phyloP scores from a whole-genome alignment of 306 rosid species.

The Cicer pinnatifidum region DNA sequence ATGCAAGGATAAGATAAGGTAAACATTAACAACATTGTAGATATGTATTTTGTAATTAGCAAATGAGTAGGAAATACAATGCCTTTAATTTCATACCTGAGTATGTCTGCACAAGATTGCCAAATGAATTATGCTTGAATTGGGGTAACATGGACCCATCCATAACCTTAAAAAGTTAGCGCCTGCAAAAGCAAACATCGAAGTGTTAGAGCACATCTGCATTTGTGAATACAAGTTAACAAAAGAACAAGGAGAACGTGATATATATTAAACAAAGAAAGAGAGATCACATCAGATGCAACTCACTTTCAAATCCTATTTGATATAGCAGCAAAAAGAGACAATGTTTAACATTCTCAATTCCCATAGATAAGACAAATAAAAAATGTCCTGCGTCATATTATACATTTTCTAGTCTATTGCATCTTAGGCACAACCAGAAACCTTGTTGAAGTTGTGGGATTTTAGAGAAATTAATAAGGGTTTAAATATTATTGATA shows the following conservation, averaged over 20 bases:
- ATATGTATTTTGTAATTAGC: slow-evolving; percentile 17
- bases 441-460: neutral
- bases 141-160: slow-evolving; percentile 62
- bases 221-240: slow-evolving; percentile 19
- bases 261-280: slow-evolving; percentile 27
- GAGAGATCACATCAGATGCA: neutral
- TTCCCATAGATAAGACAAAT: slow-evolving; percentile 7
- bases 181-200: slow-evolving; percentile 56
- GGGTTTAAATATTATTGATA: no score
- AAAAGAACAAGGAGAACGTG: slow-evolving; percentile 24
- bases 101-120: slow-evolving; percentile 64
- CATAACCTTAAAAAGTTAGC: slow-evolving; percentile 64
- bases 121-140: slow-evolving; percentile 61
- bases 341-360: slow-evolving; percentile 36
- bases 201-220: slow-evolving; percentile 33
- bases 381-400: neutral
- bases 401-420: slow-evolving; percentile 23
- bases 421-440: slow-evolving; percentile 17
- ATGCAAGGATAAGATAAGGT: slow-evolving; percentile 21
- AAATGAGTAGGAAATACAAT: slow-evolving; percentile 6
- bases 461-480: no score
- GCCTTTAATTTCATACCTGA: slow-evolving; percentile 53
- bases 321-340: slow-evolving; percentile 34
- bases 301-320: slow-evolving; percentile 23
- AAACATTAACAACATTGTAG: slow-evolving; percentile 34